Evolutionary conservation across 1,139 yeast genomes (phyloP).

Genomic region (Diutina rugosa): DNA sequence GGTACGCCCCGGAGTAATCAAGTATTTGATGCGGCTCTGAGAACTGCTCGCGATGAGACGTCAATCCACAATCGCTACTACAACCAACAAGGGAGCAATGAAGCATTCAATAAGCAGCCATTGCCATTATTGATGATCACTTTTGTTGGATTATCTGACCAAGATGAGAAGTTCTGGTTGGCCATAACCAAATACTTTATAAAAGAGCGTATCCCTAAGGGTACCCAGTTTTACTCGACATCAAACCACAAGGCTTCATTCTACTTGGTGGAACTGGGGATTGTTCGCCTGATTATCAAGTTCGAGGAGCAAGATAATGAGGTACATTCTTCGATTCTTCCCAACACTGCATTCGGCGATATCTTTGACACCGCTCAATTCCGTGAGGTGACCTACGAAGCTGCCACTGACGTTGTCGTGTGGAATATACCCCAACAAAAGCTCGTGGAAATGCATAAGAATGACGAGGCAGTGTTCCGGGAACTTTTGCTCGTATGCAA

Average conservation of each 20-base stretch:
- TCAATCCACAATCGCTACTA: slow-evolving; percentile 19
- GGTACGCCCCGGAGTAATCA: slow-evolving; percentile 59
- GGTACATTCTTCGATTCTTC: slow-evolving; percentile 65
- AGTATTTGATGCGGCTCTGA: slow-evolving; percentile 49
- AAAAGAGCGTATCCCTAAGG: slow-evolving; percentile 34
- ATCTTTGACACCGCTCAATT: slow-evolving; percentile 23
- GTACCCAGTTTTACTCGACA: slow-evolving; percentile 37
- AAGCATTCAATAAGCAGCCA: slow-evolving; percentile 39
- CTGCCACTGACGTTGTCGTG: slow-evolving; percentile 44
- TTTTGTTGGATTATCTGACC: slow-evolving; percentile 51
- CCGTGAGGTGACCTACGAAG: slow-evolving; percentile 32
- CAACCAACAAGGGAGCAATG: slow-evolving; percentile 12
- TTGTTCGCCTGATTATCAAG: slow-evolving; percentile 49
- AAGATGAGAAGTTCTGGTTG: slow-evolving; percentile 57
- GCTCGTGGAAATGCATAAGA: slow-evolving; percentile 24
- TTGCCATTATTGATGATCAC: slow-evolving; percentile 58
- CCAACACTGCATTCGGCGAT: slow-evolving; percentile 88
- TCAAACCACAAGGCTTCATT: slow-evolving; percentile 26
- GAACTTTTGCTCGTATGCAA: slow-evolving; percentile 59
- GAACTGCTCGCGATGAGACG: slow-evolving; percentile 33
- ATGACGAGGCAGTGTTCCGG: slow-evolving; percentile 42
- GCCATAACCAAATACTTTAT: slow-evolving; percentile 39
- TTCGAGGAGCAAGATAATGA: slow-evolving; percentile 42
- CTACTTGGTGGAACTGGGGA: slow-evolving; percentile 70
- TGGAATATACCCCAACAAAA: slow-evolving; percentile 54